Conservation (phyloP, 495 filamentous ascomycete genomes). For the Cenococcum geophilum region DNA sequence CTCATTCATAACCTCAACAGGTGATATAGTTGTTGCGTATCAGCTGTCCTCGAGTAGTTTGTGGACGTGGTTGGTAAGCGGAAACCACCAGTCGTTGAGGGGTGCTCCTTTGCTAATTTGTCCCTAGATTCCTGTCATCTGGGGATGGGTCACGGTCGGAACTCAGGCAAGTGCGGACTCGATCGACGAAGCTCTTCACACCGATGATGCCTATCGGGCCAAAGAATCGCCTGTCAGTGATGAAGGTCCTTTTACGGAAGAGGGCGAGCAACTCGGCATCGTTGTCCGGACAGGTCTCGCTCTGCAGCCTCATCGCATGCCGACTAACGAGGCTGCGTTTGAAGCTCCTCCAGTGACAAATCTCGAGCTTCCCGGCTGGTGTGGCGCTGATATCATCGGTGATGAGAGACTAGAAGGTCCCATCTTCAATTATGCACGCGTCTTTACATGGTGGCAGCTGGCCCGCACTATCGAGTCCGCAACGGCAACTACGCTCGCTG, state of each 20-base stretch:
- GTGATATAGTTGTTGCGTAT: conserved; percentile 16
- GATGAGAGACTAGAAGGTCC: conserved; percentile 24
- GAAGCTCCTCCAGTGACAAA: conserved; percentile 17
- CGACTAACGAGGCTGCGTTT: conserved; percentile 23
- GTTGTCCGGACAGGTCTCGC: conserved; percentile 18
- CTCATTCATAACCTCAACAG: conserved; percentile 12
- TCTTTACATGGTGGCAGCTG: conserved; percentile 31
- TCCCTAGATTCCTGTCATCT: conserved; percentile 22
- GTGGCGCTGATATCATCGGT: conserved; percentile 24
- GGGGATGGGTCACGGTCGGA: conserved; percentile 28
- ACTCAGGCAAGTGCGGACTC: conserved; percentile 18
- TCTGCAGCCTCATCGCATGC: conserved; percentile 18
- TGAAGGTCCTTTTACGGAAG: conserved; percentile 9
- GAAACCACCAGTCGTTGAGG: background rate
- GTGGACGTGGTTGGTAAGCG: conserved; percentile 26
- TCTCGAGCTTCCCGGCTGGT: conserved; percentile 19
- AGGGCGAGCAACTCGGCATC: conserved; percentile 15
- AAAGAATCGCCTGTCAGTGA: conserved; percentile 14
- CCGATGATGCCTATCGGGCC: conserved; percentile 19
- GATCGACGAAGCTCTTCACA: conserved; percentile 18
- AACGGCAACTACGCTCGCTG: conserved; percentile 15
- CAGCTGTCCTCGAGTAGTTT: conserved; percentile 25
- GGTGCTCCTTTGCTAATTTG: background rate
- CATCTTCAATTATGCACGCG: conserved; percentile 28
- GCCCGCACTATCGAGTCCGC: conserved; percentile 21